phyloP scores from a whole-genome alignment of 1,284 basidiomycete genomes.

The Sanghuangporus weigelae region DNA sequence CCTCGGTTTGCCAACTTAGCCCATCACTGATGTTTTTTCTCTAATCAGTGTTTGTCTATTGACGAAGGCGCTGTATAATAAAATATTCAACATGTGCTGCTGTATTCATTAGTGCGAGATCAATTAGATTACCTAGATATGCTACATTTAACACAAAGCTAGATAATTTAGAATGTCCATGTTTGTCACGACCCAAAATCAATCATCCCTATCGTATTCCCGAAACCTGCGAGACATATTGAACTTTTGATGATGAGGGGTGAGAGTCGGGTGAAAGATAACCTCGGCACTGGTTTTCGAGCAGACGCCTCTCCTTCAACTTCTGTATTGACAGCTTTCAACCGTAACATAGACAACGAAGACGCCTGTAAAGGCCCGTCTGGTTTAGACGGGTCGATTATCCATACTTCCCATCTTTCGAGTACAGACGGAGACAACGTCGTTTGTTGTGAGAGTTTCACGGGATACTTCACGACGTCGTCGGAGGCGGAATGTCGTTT shows the following conservation, averaged over 20 bases:
- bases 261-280: slow-evolving; percentile 74
- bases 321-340: slow-evolving; percentile 16
- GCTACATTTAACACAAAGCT: neutral
- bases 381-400: slow-evolving; percentile 52
- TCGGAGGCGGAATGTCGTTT: slow-evolving; percentile 26
- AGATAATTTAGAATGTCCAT: neutral
- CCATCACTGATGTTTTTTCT: neutral
- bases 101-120: neutral
- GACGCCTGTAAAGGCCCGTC: slow-evolving; percentile 40
- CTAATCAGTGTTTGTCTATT: slow-evolving; percentile 15
- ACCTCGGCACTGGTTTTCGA: slow-evolving; percentile 28
- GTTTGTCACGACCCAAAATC: slow-evolving; percentile 10
- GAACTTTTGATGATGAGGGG: slow-evolving; percentile 48
- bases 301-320: slow-evolving; percentile 20
- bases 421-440: slow-evolving; percentile 52
- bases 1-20: neutral
- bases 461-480: slow-evolving; percentile 16
- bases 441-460: slow-evolving; percentile 19
- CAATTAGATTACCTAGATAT: neutral
- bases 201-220: slow-evolving; percentile 73
- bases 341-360: slow-evolving; percentile 33
- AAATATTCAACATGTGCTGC: neutral
- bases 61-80: slow-evolving; percentile 2
- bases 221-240: slow-evolving; percentile 65
- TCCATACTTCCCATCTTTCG: slow-evolving; percentile 79